Base-by-base conservation (phyloP, 352 stramenopile genomes). In the Globisporangium polare region DNA sequence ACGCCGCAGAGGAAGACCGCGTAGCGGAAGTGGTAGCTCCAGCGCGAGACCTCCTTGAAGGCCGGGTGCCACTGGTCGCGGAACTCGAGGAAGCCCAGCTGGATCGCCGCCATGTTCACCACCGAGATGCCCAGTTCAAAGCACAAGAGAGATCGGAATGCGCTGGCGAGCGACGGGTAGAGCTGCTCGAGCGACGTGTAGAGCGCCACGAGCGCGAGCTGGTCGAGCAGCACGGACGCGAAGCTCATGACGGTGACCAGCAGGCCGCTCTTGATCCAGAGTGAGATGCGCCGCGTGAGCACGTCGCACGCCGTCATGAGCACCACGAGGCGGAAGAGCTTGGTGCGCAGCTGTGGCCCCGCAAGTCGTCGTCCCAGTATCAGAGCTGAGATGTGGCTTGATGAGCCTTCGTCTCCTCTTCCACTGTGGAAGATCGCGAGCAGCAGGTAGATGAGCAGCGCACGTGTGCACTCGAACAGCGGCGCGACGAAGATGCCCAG, bases 251-350 rank as follows among this genome's bases (percentile, higher is more conserved):
- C 73, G 3, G 81, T 84, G 24, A 92, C 83, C 13, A 94, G 63
- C 26, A 88, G 59, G 8, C 83, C 85, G 51, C 85, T 91, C 57
- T 92, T 90, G 69, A 92, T 81, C 66, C 64, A 89, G 35, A 94
- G 62, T 58, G 71, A 78, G 29, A 88, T 62, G 47, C 76, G 68
- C 1, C 85, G 81, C 29, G 83, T 74, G 22, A 78, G 54, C 24
- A 92, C 58, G 59, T 94, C 78, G 53, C 77, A 86, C 6, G 67
- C 61, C 5, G 88, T 58, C 71, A 83, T 88, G 60, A 84, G 65
- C 39, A 75, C 49, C n/a, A 86, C 39, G n/a, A 83, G 62, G 1
- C 60, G 65, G 26, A 73, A 62, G 33, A 85, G 50, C 42, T 87
- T 89, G 31, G 68, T 67, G 6, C 68, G 67, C n/a, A 86, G 29